These are phyloP conservation scores for Haematococcus lacustris DNA, from an alignment of 139 green algal species.

Conservation along the genomic window DNA sequence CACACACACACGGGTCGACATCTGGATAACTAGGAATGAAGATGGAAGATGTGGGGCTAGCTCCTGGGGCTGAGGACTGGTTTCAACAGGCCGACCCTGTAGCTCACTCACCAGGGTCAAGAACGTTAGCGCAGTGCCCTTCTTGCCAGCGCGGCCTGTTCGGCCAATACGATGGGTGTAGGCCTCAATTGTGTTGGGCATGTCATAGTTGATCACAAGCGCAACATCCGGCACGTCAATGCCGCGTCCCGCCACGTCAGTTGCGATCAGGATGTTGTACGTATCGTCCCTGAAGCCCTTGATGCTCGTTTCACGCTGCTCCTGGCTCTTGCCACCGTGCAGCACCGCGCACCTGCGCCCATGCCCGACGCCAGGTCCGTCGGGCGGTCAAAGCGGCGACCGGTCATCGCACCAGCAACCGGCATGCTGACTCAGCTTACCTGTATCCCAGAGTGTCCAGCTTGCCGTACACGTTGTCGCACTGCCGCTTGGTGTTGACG, in stretches of 20 bases:
- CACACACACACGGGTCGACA: too few relatives aligned
- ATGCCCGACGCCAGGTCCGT: too few relatives aligned
- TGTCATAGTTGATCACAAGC: constrained; percentile 94
- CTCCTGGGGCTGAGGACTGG: too few relatives aligned
- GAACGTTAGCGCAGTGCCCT: constrained; percentile 86
- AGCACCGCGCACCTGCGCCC: constrained; percentile 69
- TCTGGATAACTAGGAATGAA: too few relatives aligned
- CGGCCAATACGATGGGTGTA: constrained; percentile 97
- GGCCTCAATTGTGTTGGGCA: constrained; percentile 87
- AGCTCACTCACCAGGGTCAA: constrained; percentile 54
- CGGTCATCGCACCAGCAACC: not conserved
- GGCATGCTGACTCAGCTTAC: not conserved
- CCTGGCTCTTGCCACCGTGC: constrained; percentile 89
- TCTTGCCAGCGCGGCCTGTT: constrained; percentile 75
- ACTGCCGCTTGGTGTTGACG: constrained; percentile 89
- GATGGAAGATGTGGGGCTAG: too few relatives aligned
- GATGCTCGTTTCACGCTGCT: constrained; percentile 81
- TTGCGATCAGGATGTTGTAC: constrained; percentile 94
- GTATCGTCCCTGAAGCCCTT: constrained; percentile 83
- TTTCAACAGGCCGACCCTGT: too few relatives aligned
- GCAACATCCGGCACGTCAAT: constrained; percentile 66
- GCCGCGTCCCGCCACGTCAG: constrained; percentile 93
- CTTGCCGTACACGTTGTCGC: constrained; percentile 72
- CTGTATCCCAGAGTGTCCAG: constrained; percentile 45
- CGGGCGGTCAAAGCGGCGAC: not conserved